Evolutionary conservation across 768 basidiomycete species (phyloP).

Genomic region (Coprinellus micaceus): DNA sequence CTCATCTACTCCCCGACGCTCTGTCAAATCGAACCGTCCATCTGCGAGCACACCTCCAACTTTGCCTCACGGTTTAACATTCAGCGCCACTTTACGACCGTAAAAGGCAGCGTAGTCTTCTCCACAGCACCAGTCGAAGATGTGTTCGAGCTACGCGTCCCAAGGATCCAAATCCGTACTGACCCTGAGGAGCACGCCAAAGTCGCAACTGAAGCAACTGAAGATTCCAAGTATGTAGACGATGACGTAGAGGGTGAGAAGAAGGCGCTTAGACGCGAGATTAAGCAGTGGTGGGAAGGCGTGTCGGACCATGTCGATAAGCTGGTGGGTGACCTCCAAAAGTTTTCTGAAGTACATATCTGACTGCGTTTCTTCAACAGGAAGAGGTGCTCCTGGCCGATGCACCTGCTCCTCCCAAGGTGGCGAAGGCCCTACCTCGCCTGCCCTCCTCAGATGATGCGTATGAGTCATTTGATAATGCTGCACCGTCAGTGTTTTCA

Average conservation of each 20-base stretch:
- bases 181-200: conserved; percentile 16
- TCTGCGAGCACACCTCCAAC: conserved; percentile 48
- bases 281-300: conserved; percentile 64
- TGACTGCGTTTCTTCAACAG: conserved; percentile 24
- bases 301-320: conserved; percentile 58
- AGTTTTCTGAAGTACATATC: not conserved
- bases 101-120: conserved; percentile 37
- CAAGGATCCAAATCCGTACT: conserved; percentile 53
- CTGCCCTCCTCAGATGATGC: conserved; percentile 56
- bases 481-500: conserved; percentile 13
- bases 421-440: conserved; percentile 51
- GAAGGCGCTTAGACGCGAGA: conserved; percentile 52
- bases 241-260: conserved; percentile 38
- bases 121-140: conserved; percentile 45
- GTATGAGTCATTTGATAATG: conserved; percentile 35
- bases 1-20: conserved; percentile 43
- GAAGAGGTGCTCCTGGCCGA: conserved; percentile 37
- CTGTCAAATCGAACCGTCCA: conserved; percentile 27
- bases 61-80: conserved; percentile 35
- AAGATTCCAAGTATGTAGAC: not conserved
- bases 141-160: conserved; percentile 59
- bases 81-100: conserved; percentile 34
- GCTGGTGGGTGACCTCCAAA: conserved; percentile 39
- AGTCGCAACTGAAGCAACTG: conserved; percentile 8
- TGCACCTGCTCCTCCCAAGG: conserved; percentile 14